These are phyloP conservation scores for Trametes elegans DNA, from an alignment of 768 basidiomycete species.

Conservation along the genomic window DNA sequence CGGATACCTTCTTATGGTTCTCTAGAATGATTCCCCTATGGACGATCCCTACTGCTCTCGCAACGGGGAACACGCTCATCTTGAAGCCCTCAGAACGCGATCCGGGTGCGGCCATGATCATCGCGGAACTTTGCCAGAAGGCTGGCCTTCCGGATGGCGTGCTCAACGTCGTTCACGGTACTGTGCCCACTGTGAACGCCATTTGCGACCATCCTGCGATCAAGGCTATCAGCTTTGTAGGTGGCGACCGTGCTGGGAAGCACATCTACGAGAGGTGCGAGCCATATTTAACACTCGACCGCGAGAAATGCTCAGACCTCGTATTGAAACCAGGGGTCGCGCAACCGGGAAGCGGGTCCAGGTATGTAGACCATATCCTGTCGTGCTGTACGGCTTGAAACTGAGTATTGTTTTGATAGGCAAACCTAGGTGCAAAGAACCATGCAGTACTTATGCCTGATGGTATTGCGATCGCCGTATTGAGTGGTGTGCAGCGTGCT, in stretches of 20 bases:
- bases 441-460: conserved; percentile 93
- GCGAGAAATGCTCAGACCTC: not conserved
- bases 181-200: conserved; percentile 84
- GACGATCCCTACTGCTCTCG: conserved; percentile 88
- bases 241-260: conserved; percentile 87
- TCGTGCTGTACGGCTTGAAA: too few species aligned
- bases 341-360: conserved; percentile 88
- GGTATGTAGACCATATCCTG: conserved; percentile 32
- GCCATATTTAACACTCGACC: not conserved
- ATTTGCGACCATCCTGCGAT: conserved; percentile 92
- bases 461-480: conserved; percentile 45
- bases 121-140: conserved; percentile 89
- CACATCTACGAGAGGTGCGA: conserved; percentile 86
- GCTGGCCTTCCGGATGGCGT: conserved; percentile 88
- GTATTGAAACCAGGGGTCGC: conserved; percentile 56
- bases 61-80: conserved; percentile 91
- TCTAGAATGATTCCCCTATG: conserved; percentile 92
- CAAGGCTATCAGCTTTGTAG: conserved; percentile 96
- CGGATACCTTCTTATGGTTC: not conserved
- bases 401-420: conserved; percentile 32
- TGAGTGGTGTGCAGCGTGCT: not conserved
- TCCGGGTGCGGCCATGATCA: conserved; percentile 96
- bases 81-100: conserved; percentile 96
- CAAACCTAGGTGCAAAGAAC: conserved; percentile 95
- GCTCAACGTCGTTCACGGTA: conserved; percentile 89